Conservation (phyloP, 345 rosid species). For the Mercurialis annua region DNA sequence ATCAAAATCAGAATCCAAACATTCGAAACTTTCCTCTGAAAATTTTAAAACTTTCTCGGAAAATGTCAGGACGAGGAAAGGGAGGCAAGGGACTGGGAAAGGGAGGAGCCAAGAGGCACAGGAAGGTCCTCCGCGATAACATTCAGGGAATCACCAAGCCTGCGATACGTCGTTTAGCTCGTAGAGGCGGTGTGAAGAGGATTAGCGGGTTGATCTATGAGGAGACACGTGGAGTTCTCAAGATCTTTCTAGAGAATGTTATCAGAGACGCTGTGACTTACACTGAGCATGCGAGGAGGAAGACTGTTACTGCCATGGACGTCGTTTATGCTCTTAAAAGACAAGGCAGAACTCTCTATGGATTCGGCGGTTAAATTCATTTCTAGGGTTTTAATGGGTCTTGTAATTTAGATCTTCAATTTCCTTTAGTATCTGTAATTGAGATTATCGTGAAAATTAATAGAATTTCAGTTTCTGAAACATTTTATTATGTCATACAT, state of each 20-base stretch:
- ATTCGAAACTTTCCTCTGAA: neutral
- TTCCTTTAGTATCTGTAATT: neutral
- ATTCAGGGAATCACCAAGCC: slow-evolving; percentile 26
- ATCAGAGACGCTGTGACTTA: too few species aligned
- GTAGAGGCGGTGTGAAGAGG: slow-evolving; percentile 27
- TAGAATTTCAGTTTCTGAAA: neutral
- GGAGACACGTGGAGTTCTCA: slow-evolving; percentile 22
- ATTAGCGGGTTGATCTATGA: slow-evolving; percentile 25
- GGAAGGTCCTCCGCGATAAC: slow-evolving; percentile 22
- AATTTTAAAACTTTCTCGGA: neutral
- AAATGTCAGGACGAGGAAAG: slow-evolving; percentile 25
- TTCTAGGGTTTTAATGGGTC: neutral
- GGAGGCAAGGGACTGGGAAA: slow-evolving; percentile 26
- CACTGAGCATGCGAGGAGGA: too few species aligned
- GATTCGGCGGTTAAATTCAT: slow-evolving; percentile 13
- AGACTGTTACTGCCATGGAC: slow-evolving; percentile 17
- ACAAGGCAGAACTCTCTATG: slow-evolving; percentile 20
- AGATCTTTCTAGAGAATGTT: slow-evolving; percentile 22
- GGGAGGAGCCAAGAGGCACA: slow-evolving; percentile 25
- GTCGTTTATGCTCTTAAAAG: too few species aligned
- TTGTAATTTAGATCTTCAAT: neutral
- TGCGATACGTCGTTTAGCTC: slow-evolving; percentile 24
- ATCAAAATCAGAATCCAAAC: neutral
- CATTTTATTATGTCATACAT: too few species aligned
- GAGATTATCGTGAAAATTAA: neutral